phyloP scores from a whole-genome alignment of 2,329 filamentous ascomycete genomes.

The Talaromyces rugulosus region DNA sequence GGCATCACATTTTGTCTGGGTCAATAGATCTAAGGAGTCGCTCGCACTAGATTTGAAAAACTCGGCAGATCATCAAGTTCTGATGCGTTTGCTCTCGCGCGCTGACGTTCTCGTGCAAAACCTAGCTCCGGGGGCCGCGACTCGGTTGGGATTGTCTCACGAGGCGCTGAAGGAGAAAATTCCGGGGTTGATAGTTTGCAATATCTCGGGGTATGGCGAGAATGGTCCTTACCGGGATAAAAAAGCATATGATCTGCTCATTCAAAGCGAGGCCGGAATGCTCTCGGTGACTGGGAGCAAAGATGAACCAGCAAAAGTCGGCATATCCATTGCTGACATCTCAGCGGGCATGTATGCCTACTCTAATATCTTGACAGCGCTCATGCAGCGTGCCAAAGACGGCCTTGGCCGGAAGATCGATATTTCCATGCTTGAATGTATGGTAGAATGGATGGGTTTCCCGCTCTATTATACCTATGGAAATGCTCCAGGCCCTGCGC shows the following conservation, averaged over 20 bases:
- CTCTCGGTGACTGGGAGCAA: constrained; percentile 49
- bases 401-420: constrained; percentile 49
- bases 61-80: constrained; percentile 36
- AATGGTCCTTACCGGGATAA: constrained; percentile 51
- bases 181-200: constrained; percentile 49
- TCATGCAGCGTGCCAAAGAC: constrained; percentile 48
- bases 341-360: constrained; percentile 52
- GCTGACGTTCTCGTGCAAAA: constrained; percentile 54
- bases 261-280: constrained; percentile 53
- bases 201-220: constrained; percentile 52
- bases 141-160: constrained; percentile 47
- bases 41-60: constrained; percentile 49
- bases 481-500: constrained; percentile 39
- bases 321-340: constrained; percentile 54
- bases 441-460: constrained; percentile 58
- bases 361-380: constrained; percentile 48
- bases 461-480: constrained; percentile 53
- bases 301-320: constrained; percentile 46
- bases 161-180: constrained; percentile 40
- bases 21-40: constrained; percentile 53
- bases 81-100: constrained; percentile 42
- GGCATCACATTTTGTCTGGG: constrained; percentile 54
- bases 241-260: constrained; percentile 54
- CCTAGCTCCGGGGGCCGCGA: constrained; percentile 48
- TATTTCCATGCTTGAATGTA: constrained; percentile 56